Evolutionary conservation across 1,139 yeast species (phyloP).

Genomic region (Suhomyces atakaporum): DNA sequence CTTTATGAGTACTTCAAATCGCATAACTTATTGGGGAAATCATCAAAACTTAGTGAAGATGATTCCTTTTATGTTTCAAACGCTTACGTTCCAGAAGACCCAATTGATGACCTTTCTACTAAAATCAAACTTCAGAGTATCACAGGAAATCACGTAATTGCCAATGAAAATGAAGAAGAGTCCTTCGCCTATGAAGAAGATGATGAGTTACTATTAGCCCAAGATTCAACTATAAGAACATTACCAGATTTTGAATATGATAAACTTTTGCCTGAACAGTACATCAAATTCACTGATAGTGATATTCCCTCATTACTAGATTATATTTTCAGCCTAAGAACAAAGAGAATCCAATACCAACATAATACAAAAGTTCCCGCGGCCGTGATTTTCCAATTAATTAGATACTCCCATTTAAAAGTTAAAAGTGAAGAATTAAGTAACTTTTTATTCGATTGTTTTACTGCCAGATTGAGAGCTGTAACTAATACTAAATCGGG

Average conservation of each 20-base stretch:
- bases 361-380: conserved; percentile 69
- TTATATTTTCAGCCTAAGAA: conserved; percentile 49
- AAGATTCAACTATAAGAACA: conserved; percentile 32
- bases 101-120: conserved; percentile 40
- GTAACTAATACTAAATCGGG: conserved; percentile 63
- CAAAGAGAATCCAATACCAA: conserved; percentile 30
- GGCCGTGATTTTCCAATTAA: conserved; percentile 63
- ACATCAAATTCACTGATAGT: conserved; percentile 61
- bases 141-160: conserved; percentile 20
- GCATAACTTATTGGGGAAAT: conserved; percentile 42
- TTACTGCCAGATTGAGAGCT: conserved; percentile 61
- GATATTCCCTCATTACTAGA: conserved; percentile 66
- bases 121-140: conserved; percentile 56
- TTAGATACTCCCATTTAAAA: conserved; percentile 62
- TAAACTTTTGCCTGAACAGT: conserved; percentile 47
- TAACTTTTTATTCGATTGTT: conserved; percentile 58
- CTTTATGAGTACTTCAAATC: conserved; percentile 41
- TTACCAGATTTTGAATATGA: conserved; percentile 50
- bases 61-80: conserved; percentile 21
- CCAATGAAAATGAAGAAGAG: conserved; percentile 26
- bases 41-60: conserved; percentile 15
- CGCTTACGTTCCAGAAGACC: conserved; percentile 30
- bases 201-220: conserved; percentile 34
- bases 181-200: conserved; percentile 33
- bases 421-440: conserved; percentile 56